These are phyloP conservation scores for Stemphylium vesicarium DNA, from an alignment of 2,329 filamentous ascomycete species.

Conservation along the genomic window DNA sequence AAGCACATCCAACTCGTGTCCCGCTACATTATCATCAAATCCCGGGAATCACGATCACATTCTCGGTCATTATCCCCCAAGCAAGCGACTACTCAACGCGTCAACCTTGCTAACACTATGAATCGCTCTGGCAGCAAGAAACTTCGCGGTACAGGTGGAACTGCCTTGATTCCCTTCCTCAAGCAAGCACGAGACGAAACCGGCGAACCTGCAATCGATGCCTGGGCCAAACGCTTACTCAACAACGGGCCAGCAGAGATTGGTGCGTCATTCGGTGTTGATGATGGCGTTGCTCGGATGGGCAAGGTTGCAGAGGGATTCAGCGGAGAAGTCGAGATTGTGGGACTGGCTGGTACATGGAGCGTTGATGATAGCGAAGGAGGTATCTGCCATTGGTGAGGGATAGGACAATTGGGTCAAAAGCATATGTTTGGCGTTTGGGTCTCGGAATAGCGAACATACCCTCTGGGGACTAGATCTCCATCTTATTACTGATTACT, in stretches of 20 bases:
- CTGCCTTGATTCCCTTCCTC: constrained; percentile 90
- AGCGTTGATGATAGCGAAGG: constrained; percentile 82
- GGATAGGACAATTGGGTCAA: not conserved
- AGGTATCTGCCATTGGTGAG: constrained; percentile 47
- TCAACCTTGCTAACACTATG: constrained; percentile 66
- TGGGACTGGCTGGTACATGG: constrained; percentile 84
- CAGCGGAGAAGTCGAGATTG: constrained; percentile 62
- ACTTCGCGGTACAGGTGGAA: constrained; percentile 89
- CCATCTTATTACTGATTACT: not conserved
- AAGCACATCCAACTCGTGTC: constrained; percentile 97
- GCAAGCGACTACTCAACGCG: constrained; percentile 45
- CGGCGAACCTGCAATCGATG: constrained; percentile 82
- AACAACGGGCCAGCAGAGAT: constrained; percentile 57
- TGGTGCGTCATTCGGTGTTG: constrained; percentile 14
- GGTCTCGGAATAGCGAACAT: not conserved
- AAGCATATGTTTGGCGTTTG: constrained; percentile 6
- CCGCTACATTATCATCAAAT: constrained; percentile 91
- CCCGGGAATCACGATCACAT: constrained; percentile 72
- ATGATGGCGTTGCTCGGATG: constrained; percentile 51
- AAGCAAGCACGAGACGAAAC: constrained; percentile 98
- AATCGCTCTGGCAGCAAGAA: constrained; percentile 57
- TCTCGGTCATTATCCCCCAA: constrained; percentile 66
- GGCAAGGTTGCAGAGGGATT: constrained; percentile 61
- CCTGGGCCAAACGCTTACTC: constrained; percentile 65
- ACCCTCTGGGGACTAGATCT: not conserved